These are phyloP conservation scores for Sordariomycetes sp. DNA, from an alignment of 2,329 filamentous ascomycete genomes.

Conservation along the genomic window DNA sequence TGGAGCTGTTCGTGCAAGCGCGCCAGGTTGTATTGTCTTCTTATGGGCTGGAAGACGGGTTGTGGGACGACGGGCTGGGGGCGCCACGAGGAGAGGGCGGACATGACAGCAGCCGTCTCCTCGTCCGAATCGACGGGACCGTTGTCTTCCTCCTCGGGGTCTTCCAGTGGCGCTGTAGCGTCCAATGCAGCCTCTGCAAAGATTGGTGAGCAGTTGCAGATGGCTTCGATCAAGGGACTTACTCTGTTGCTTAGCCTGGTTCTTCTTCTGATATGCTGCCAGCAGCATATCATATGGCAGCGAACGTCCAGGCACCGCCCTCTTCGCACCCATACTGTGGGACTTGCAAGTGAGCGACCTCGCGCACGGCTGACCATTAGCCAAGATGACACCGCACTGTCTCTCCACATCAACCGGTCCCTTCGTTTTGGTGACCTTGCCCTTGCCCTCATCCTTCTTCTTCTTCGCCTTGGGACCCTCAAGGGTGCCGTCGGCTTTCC, in stretches of 20 bases:
- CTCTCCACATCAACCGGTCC: conserved; percentile 88
- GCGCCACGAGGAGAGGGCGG: conserved; percentile 63
- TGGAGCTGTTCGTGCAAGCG: conserved; percentile 57
- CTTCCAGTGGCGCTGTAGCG: conserved; percentile 82
- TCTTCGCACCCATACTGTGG: conserved; percentile 90
- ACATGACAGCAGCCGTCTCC: conserved; percentile 84
- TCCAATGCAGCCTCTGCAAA: conserved; percentile 78
- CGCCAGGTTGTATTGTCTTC: conserved; percentile 52
- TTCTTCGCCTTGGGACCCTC: conserved; percentile 83
- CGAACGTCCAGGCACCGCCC: conserved; percentile 77
- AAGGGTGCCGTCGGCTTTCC: conserved; percentile 66
- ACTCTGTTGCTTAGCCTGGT: conserved; percentile 97
- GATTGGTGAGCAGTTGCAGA: background rate
- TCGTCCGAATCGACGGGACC: conserved; percentile 89
- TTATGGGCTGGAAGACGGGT: conserved; percentile 50
- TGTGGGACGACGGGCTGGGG: conserved; percentile 71
- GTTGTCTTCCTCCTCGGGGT: conserved; percentile 71
- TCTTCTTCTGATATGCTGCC: conserved; percentile 89
- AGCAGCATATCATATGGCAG: conserved; percentile 89
- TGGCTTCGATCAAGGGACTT: conserved; percentile 25
- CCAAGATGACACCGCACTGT: conserved; percentile 80
- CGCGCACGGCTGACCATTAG: conserved; percentile 81
- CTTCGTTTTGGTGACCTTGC: conserved; percentile 78
- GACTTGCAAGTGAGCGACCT: conserved; percentile 88
- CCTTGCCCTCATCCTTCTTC: conserved; percentile 87